Evolutionary conservation across 768 basidiomycete species (phyloP).

Genomic region (Filobasidium floriforme): DNA sequence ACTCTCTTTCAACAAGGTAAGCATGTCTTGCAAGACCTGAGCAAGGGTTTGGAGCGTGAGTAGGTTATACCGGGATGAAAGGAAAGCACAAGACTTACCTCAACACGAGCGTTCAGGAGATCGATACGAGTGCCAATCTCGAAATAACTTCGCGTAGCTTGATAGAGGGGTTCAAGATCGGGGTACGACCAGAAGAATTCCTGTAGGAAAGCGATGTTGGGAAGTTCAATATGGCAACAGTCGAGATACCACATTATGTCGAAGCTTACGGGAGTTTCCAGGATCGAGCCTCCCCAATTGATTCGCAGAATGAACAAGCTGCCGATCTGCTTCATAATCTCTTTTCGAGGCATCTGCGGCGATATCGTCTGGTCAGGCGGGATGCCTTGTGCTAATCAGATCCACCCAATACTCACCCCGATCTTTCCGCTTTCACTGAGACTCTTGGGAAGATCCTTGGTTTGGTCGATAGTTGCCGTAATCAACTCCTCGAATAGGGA

Average conservation of each 20-base stretch:
- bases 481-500: constrained; percentile 93
- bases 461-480: constrained; percentile 87
- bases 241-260: background rate
- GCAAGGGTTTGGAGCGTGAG: background rate
- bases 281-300: constrained; percentile 91
- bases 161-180: constrained; percentile 88
- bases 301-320: constrained; percentile 86
- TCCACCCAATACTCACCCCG: constrained; percentile 46
- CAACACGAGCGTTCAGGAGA: constrained; percentile 84
- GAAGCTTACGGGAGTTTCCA: constrained; percentile 77
- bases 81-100: constrained; percentile 50
- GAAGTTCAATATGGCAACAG: too few relatives aligned
- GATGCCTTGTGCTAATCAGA: background rate
- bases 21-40: constrained; percentile 92
- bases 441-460: constrained; percentile 87
- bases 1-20: constrained; percentile 86
- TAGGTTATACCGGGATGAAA: background rate
- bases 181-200: constrained; percentile 96
- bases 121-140: constrained; percentile 92
- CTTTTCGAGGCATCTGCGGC: constrained; percentile 50
- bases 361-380: constrained; percentile 3
- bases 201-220: too few relatives aligned
- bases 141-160: constrained; percentile 84
- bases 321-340: constrained; percentile 97
- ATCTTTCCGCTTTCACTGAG: constrained; percentile 93